Evolutionary conservation across 371 early-diverging fungal species (phyloP), one percentile per base, ranked within the genome.

Genomic region (Smittium culicis): DNA sequence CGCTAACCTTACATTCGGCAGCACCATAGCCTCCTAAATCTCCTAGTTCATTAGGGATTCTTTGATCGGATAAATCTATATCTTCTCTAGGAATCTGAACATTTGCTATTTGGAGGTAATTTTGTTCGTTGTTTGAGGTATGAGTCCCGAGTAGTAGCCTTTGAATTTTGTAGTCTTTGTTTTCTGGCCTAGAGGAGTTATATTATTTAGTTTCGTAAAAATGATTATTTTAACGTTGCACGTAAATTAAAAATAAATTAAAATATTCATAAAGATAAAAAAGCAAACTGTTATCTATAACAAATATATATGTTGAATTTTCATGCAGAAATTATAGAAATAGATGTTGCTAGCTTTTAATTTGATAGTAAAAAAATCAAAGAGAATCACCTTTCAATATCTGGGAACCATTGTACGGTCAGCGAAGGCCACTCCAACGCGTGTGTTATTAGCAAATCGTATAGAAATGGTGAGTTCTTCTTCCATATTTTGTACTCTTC

Each of bases 401-500:
- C 94, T 0, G 99, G 99, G 69, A 98, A 85, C 98, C 98, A 99
- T 80, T 99, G 98, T 62, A 89, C 87, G 8, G 96, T 96, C 62
- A 99, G 80, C 34, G 96, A 89, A 1, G 99, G 99, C 99, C 99
- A 99, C 67, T 95, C 91, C 20, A 99, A 79, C 2, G 95, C 92
- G 71, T 97, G 97, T 1, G 97, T 94, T 33, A 98, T 86, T 27
- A 98, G 86, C 70, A 96, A 82, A 78, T 98, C 99, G 76, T 99
- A 99, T 29, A 99, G 82, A 68, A 95, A 94, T 31, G 97, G 99
- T 16, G 94, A 88, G 80, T 98, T 98, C 83, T 98, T 99, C 75
- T 96, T 96, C 99, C 99, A 99, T 68, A 94, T 84, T 77, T 92
- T 93, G 80, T 97, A 98, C 74, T 99, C 98, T 78, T 96, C 93